Evolutionary conservation across 176 grass and related monocot genomes (phyloP), one percentile per base, ranked within the genome.

Genomic region (Eragrostis curvula): DNA sequence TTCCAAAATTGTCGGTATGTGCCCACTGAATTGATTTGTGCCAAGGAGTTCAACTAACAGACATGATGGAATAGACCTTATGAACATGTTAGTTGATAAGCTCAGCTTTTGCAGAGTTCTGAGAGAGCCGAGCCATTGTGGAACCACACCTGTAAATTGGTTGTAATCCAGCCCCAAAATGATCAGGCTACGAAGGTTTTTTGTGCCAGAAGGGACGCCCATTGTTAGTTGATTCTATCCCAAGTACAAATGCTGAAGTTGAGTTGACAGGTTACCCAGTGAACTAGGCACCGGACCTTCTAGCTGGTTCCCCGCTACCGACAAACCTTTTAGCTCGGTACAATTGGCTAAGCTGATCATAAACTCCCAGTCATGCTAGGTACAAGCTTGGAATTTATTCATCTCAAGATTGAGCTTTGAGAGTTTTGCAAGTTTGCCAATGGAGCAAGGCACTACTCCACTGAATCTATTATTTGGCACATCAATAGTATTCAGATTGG

Each of bases 321-420:
- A 29, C 0, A 83, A 14, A 0, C 0, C 1, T 39, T 24, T 13
- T 1, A 83, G 24, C 27, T 62, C 3, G 3, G 53, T 83, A 6
- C 68, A 83, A 13, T 83, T 83, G 10, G 48, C 16, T 57, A 83
- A 63, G 36, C 17, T 36, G 3, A 20, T 3, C 16, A 83, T 0
- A 73, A 83, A 83, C 36, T 64, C 68, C 69, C 68, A 83, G 1
- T 75, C 69, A 75, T 75, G 8, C 18, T 23, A 16, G 5, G 0
- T 59, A 12, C 0, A 1, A 8, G 69, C 61, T 2, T 56, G 23
- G 15, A 84, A 16, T 0, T 57, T 14, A 15, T 84, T 84, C 0
- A 4, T 2, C 12, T 74, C 60, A 42, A 84, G 25, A 44, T 24
- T 84, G 0, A 74, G 21, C 2, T 0, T 0, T 5, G 32, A 1